Evolutionary conservation across 2,329 filamentous ascomycete species (phyloP).

Genomic region (Grosmannia clavigera): DNA sequence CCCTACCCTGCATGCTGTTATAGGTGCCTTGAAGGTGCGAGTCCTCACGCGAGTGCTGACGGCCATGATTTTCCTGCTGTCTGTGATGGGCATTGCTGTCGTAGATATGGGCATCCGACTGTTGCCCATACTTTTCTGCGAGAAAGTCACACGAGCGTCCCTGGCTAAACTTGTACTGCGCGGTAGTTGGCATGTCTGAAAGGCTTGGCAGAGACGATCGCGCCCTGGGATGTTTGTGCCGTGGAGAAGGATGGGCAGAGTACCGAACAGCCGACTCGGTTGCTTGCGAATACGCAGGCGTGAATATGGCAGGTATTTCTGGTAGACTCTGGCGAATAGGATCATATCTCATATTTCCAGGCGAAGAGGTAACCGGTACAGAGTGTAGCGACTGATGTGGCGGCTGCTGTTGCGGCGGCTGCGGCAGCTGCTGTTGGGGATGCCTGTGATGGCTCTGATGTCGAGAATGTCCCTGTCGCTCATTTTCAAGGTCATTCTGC

Average conservation of each 20-base stretch:
- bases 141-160: not conserved
- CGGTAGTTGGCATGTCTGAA: not conserved
- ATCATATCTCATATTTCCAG: constrained; percentile 48
- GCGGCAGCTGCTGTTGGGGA: constrained; percentile 5
- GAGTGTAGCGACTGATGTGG: constrained; percentile 14
- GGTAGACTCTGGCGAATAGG: constrained; percentile 44
- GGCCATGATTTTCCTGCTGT: no score
- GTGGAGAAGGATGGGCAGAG: constrained; percentile 20
- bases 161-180: not conserved
- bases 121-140: not conserved
- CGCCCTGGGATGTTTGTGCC: constrained; percentile 8
- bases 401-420: not conserved
- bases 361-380: constrained; percentile 32
- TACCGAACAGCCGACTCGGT: constrained; percentile 35
- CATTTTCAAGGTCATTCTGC: not conserved
- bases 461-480: constrained; percentile 8
- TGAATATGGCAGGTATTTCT: constrained; percentile 34
- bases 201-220: not conserved
- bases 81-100: not conserved
- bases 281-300: constrained; percentile 35
- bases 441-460: not conserved
- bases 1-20: not conserved
- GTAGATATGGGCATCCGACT: not conserved
- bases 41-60: no score
- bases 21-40: not conserved